phyloP scores from a whole-genome alignment of 2,329 filamentous ascomycete species.

The Fusarium liriodendri region DNA sequence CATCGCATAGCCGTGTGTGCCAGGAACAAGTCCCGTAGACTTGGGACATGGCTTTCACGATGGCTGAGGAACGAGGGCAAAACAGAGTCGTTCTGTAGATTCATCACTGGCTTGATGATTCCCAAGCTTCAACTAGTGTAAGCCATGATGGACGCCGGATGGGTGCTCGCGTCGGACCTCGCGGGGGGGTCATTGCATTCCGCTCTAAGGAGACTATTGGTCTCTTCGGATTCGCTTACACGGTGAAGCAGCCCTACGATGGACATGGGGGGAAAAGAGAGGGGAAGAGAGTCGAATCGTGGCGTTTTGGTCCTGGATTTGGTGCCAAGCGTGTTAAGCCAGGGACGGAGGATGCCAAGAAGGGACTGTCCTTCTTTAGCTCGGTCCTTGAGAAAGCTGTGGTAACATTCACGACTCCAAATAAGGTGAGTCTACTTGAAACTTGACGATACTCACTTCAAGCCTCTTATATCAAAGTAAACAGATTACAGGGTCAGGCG shows the following conservation, averaged over 20 bases:
- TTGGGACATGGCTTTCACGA: not conserved
- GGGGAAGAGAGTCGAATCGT: not conserved
- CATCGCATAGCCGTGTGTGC: not conserved
- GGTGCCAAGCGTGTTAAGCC: not conserved
- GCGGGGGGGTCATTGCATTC: not conserved
- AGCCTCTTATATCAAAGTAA: not conserved
- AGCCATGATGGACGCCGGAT: not conserved
- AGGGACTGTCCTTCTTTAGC: not conserved
- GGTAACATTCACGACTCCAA: not conserved
- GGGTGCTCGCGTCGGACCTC: constrained; percentile 2
- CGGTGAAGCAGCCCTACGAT: not conserved
- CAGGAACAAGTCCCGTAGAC: not conserved
- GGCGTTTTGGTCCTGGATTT: not conserved
- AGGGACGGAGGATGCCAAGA: not conserved
- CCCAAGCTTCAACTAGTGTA: not conserved
- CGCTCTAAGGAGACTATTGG: not conserved
- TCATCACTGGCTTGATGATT: not conserved
- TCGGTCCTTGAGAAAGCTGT: not conserved
- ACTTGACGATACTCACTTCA: not conserved
- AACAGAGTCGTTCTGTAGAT: not conserved
- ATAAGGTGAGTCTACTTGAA: not conserved
- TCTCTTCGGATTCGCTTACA: not conserved
- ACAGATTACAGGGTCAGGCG: not conserved
- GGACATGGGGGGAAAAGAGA: not conserved
- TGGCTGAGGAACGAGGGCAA: not conserved